phyloP scores from a whole-genome alignment of 1,284 basidiomycete species.

The Rhodotorula sp. region DNA sequence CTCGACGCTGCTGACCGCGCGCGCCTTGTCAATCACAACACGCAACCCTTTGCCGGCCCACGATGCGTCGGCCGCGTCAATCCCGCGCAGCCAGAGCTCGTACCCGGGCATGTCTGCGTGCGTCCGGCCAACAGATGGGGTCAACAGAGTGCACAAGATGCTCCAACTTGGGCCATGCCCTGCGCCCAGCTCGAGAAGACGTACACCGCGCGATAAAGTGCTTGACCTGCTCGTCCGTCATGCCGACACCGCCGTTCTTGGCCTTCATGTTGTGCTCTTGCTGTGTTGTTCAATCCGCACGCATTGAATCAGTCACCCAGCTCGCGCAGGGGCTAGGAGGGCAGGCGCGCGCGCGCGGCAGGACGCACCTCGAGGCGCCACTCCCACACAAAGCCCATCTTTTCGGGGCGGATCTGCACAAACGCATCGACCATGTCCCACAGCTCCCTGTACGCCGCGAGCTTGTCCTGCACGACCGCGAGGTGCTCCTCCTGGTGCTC shows the following conservation, averaged over 20 bases:
- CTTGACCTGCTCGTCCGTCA: constrained; percentile 77
- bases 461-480: constrained; percentile 62
- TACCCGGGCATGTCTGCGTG: constrained; percentile 84
- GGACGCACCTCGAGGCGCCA: constrained; percentile 44
- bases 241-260: constrained; percentile 75
- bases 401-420: constrained; percentile 61
- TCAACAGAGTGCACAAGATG: too few relatives aligned
- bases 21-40: constrained; percentile 55
- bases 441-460: constrained; percentile 64
- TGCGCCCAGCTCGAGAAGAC: background rate
- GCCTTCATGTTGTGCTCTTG: constrained; percentile 86
- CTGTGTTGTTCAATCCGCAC: constrained; percentile 51
- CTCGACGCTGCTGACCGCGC: constrained; percentile 49
- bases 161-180: background rate
- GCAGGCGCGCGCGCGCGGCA: too few relatives aligned
- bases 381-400: constrained; percentile 43
- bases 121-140: constrained; percentile 45
- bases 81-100: constrained; percentile 59
- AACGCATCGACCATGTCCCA: constrained; percentile 70
- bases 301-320: too few relatives aligned
- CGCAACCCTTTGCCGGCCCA: constrained; percentile 53
- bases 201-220: constrained; percentile 54
- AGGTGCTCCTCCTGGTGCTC: constrained; percentile 57
- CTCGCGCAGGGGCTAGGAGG: too few relatives aligned
- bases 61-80: background rate